Base-by-base conservation (phyloP, 306 rosid species). In the Citrullus mucosospermus region DNA sequence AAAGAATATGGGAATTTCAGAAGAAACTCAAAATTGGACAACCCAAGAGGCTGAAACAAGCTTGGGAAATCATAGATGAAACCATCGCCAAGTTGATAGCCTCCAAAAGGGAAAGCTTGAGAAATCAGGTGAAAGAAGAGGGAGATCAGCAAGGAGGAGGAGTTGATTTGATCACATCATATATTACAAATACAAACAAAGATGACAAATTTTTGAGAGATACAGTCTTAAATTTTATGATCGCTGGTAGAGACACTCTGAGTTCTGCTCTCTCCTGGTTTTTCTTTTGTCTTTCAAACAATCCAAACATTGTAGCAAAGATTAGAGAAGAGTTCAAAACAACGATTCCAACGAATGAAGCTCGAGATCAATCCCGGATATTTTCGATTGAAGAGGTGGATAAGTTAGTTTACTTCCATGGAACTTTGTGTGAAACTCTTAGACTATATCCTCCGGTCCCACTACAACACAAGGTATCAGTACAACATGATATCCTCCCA, bases 391-490 rank as follows among this genome's bases (percentile, higher is more conserved):
- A 54, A 38, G 84, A 88, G 1, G 25, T 90, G n/a, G 75, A 65
- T 2, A 80, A 80, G 2, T 70, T 87, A 13, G 89, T 88, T 13
- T 86, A 90, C 78, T 79, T 90, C 0, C 94, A 88, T 54, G 90
- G 82, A 39, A 86, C 87, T 11, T 8, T 90, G 15, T 86, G 82
- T 20, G 92, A 90, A 79, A 4, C 89, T 13, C 43, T 90, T 12
- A 28, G 92, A 16, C 87, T 90, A 12, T 88, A 50, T 16, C 95
- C 50, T 18, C 87, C 90, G 0, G 58, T 86, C 7, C 91, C 91
- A 13, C 25, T 82, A 38, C 78, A 86, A 11, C 54, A 81, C 1
- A 84, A 84, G n/a, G 60, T 67, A 1, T 5, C 43, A 0, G n/a
- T 16, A 53, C 18, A 76, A 7, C 48, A 43, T 38, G 95, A 90